phyloP scores from a whole-genome alignment of 352 stramenopile genomes.

The Pythium apleroticum region DNA sequence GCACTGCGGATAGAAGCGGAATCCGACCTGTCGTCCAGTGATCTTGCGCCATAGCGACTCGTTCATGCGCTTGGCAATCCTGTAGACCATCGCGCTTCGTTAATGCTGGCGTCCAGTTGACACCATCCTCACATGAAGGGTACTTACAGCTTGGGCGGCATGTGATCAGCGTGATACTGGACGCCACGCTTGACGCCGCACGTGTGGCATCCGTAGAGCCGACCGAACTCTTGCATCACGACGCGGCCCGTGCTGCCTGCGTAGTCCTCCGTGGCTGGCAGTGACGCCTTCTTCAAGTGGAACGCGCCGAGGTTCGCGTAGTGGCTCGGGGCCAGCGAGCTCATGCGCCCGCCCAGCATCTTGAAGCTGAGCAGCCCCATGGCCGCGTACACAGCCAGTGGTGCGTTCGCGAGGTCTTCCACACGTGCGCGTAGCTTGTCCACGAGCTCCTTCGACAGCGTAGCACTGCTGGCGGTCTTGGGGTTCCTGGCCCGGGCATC shows the following conservation, averaged over 20 bases:
- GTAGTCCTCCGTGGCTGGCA: constrained; percentile 75
- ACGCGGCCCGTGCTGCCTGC: constrained; percentile 57
- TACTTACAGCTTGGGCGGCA: constrained; percentile 80
- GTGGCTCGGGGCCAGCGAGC: constrained; percentile 68
- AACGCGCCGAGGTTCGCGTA: constrained; percentile 78
- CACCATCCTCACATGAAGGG: neutral
- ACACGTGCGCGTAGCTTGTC: constrained; percentile 16
- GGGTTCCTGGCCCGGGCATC: neutral
- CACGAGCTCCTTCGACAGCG: neutral
- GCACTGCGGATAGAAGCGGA: constrained; percentile 87
- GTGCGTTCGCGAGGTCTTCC: constrained; percentile 26
- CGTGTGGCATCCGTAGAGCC: constrained; percentile 82
- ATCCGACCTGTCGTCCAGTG: constrained; percentile 47
- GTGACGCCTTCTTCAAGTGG: constrained; percentile 70
- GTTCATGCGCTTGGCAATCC: constrained; percentile 62
- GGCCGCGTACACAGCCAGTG: constrained; percentile 61
- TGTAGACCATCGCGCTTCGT: constrained; percentile 26
- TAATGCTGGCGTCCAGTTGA: no score
- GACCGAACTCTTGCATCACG: constrained; percentile 78
- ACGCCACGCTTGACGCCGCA: constrained; percentile 65
- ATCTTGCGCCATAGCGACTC: constrained; percentile 39
- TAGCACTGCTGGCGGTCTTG: neutral
- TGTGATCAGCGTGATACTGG: constrained; percentile 83
- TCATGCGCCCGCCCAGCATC: constrained; percentile 72
- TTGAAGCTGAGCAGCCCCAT: constrained; percentile 80